Evolutionary conservation across 805 yeast species (phyloP), one percentile per base, ranked within the genome.

Genomic region (Schizosaccharomyces octosporus): DNA sequence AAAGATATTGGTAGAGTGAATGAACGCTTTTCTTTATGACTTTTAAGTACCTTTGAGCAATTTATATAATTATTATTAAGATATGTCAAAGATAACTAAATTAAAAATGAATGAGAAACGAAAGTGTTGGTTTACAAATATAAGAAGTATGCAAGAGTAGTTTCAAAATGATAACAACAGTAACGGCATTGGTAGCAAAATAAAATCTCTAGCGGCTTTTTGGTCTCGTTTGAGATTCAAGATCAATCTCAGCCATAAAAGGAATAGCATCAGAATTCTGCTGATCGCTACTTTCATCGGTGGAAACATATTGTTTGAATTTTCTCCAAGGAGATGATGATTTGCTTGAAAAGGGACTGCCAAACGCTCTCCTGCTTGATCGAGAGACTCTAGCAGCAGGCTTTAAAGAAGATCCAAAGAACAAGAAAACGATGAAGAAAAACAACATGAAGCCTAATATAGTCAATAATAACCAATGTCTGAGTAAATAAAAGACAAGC

Each of bases 381-480:
- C 51, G 51, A 24, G 51, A 45, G 51, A 45, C 51, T 19, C 51
- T n/a, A 17, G 51, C 51, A 24, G 51, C 51, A n/a, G 51, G 51
- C 51, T 45, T 45, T 24, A 45, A 13, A 3, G 51, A n/a, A 9
- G 21, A 45, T n/a, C 51, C 51, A 45, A 45, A 45, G 13, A 45
- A 5, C 21, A 45, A 45, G 27, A 19, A 45, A 19, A 45, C 24
- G 27, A 45, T 24, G n/a, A 45, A 19, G 51, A 45, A 45, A 45
- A 45, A 45, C 11, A 24, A 5, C 19, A 79, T 63, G 65, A 84
- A 81, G 0, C 95, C 95, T 15, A 79, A 79, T 54, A 84, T 68
- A 1, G 87, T 85, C 32, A 88, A 83, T 48, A 83, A 72, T 17
- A 81, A 76, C 65, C 89, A 80, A 71, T 89, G 95, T 65, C 79